These are phyloP conservation scores for Salicornia ramosissima DNA, from an alignment of 148 eudicot species.

Conservation along the genomic window DNA sequence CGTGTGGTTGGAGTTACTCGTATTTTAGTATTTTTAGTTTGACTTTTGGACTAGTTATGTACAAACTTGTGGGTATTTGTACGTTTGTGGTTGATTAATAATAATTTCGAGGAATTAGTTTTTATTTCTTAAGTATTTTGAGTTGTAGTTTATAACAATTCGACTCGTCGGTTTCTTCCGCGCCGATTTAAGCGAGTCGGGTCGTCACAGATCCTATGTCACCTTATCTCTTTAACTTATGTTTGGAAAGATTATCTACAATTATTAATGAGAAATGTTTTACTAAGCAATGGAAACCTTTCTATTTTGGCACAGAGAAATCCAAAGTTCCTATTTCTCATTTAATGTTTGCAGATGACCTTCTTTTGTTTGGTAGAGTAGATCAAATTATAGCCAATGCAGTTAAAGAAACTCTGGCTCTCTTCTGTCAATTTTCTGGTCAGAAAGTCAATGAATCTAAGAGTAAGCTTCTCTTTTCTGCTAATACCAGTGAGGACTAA, in stretches of 20 bases:
- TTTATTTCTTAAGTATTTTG: too few relatives aligned
- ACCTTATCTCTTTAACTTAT: not conserved
- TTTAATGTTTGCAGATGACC: not conserved
- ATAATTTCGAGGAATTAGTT: too few relatives aligned
- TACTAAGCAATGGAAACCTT: not conserved
- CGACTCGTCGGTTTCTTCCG: too few relatives aligned
- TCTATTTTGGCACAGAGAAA: not conserved
- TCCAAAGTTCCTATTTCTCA: not conserved
- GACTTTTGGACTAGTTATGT: too few relatives aligned
- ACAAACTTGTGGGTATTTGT: too few relatives aligned
- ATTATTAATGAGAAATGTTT: not conserved
- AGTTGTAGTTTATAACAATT: too few relatives aligned
- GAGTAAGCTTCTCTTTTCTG: not conserved
- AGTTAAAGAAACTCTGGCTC: not conserved
- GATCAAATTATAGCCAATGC: not conserved
- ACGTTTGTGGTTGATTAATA: too few relatives aligned
- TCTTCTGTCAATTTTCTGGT: not conserved
- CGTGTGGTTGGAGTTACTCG: too few relatives aligned
- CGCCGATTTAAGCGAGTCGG: too few relatives aligned
- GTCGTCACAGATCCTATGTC: too few relatives aligned
- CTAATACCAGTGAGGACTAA: not conserved
- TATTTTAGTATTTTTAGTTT: too few relatives aligned
- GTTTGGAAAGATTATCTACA: not conserved
- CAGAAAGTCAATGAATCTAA: not conserved
- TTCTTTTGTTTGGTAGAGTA: too few relatives aligned